Evolutionary conservation across 176 grass and related monocot species (phyloP), one percentile per base, ranked within the genome.

Genomic region (Microstegium vimineum): DNA sequence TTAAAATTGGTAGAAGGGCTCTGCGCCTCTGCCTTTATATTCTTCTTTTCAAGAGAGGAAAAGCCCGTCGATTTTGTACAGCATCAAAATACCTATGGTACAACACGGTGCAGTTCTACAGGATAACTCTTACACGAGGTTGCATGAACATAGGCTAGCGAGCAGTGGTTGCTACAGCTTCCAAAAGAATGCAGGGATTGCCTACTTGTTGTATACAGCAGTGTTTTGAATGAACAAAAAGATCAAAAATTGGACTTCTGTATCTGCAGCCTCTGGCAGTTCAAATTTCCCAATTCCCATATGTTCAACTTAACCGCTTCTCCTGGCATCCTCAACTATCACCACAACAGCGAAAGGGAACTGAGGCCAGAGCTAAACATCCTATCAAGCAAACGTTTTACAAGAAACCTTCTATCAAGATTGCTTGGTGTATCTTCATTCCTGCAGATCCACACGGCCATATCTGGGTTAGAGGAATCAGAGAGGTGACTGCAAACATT

Each of bases 381-480:
- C 52, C 41, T 70, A 76, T 57, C 72, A 64, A 87, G 16, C 52
- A 20, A 62, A 82, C 26, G 14, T 66, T 31, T 76, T 23, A 49
- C 16, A 17, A 49, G 33, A 46, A 35, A 20, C 54, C 63, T 18
- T 76, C 49, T 78, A 82, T 17, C 23, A 47, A 49, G 16, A 69
- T 62, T 86, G 74, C 79, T 71, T 43, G 64, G 42, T 12, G 78
- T 66, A 4, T 88, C 59, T 77, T 71, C 78, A 47, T 46, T 47
- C 36, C 37, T 81, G 12, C 4, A 73, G 30, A 80, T 79, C 32
- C 16, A 80, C 69, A 23, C 20, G 22, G 36, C 42, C 65, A 73
- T 65, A 73, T 22, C 26, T 83, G 57, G 62, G 63, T 63, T 31
- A 77, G 42, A 43, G 35, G 5, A 78, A 4, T 20, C 8, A 23